A percentile compares a stretch with the other conserved stretches of the same genome.
phyloP scores from a whole-genome alignment of 2,329 filamentous ascomycete genomes.

The Colletotrichum spaethianum region DNA sequence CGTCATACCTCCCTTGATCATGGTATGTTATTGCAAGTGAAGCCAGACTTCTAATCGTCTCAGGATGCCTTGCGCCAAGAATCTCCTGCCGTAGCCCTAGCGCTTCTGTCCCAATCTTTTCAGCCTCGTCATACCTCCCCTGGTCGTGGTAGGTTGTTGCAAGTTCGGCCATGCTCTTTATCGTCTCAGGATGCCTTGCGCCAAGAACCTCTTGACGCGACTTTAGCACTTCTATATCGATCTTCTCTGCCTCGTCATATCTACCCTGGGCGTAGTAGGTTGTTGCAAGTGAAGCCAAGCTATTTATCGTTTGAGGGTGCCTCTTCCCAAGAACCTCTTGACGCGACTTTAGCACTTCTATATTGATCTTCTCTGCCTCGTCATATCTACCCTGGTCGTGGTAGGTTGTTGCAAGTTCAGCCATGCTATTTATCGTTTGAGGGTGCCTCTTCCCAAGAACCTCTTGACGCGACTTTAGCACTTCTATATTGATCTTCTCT shows the following conservation, averaged over 20 bases:
- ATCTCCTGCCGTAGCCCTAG: background rate
- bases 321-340: background rate
- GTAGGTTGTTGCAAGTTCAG: background rate
- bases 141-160: no score
- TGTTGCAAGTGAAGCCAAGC: background rate
- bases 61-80: background rate
- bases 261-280: background rate
- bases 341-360: background rate
- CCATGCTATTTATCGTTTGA: background rate
- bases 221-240: no score
- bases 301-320: background rate
- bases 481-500: background rate
- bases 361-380: accelerated
- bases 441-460: background rate
- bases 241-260: background rate
- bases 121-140: no score
- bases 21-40: background rate
- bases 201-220: no score
- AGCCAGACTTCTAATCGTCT: background rate
- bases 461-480: background rate
- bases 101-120: no score
- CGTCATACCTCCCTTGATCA: background rate
- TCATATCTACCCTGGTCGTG: background rate
- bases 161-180: no score
- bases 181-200: no score